Percentiles rank a stretch among this genome's conserved stretches.
These are phyloP conservation scores for Catunica adiposa DNA, from an alignment of 2,329 filamentous ascomycete species.

Conservation along the genomic window DNA sequence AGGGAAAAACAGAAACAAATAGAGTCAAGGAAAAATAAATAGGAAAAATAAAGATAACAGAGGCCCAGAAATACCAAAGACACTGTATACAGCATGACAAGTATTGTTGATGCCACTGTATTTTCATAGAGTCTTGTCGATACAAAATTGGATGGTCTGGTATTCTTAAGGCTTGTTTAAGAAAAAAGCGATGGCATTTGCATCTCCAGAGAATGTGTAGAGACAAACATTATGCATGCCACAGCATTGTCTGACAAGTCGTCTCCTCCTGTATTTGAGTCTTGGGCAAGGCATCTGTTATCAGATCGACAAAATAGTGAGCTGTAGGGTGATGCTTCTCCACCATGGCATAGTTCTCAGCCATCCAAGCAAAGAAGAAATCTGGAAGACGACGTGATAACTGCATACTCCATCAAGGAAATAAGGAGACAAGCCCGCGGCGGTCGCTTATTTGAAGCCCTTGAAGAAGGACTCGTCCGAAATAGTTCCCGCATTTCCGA, in stretches of 20 bases:
- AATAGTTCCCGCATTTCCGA: conserved; percentile 28
- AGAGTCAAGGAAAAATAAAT: background rate
- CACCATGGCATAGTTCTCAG: background rate
- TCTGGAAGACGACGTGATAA: background rate
- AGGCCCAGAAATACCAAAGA: background rate
- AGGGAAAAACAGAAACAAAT: conserved; percentile 1
- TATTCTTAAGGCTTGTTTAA: background rate
- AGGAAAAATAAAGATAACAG: conserved; percentile 1
- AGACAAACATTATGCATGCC: background rate
- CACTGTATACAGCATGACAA: background rate
- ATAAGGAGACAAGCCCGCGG: background rate
- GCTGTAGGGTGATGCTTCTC: background rate
- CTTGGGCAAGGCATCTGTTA: no score
- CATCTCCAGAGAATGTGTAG: background rate
- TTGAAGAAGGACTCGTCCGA: conserved; percentile 39
- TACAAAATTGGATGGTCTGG: background rate
- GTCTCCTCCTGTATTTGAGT: no score
- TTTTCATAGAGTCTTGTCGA: background rate
- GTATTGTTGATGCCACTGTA: background rate
- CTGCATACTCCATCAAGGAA: no score
- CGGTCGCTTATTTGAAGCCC: conserved; percentile 33
- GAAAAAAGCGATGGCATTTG: background rate
- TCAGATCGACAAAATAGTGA: background rate
- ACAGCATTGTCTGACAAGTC: background rate
- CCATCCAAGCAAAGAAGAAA: conserved; percentile 2